Evolutionary conservation across 2,329 filamentous ascomycete genomes (phyloP), one percentile per base, ranked within the genome.

Genomic region (Gnomoniopsis smithogilvyi): DNA sequence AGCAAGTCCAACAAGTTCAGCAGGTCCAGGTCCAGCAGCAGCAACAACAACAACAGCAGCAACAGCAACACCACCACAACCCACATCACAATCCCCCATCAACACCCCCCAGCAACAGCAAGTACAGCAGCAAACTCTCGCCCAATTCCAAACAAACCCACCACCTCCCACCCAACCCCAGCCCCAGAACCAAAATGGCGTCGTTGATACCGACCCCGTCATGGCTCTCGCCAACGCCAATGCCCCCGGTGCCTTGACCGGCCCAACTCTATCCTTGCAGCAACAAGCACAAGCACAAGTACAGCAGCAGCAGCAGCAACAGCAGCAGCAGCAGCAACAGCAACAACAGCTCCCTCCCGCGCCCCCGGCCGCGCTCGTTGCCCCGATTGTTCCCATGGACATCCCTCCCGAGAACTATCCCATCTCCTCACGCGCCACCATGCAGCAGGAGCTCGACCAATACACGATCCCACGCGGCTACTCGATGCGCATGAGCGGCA

Each of bases 401-500:
- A 67, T 71, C 14, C 67, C 71, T n/a, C 72, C 72, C 15, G 65
- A 70, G 56, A 70, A 70, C 61, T 72, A 67, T 58, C 65, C 67
- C 49, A 67, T 73, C 54, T 64, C 67, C 1, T 71, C 67, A 17
- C 70, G 72, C 15, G 67, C 67, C 26, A 64, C 66, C 46, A 72
- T 73, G 66, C 72, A 73, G 60, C 69, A 71, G 26, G 71, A 72
- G 66, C 70, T 73, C 1, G 72, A 73, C 65, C 55, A 63, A 50
- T 73, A 66, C 67, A 73, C 72, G 22, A 67, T 73, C 21, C 70
- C 71, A 11, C 70, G 71, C 45, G 72, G 72, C 38, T 73, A 73
- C 65, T 72, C 69, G 64, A 72, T 73, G 72, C 72, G 72, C 62
- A 73, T 73, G 65, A 72, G 70, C 54, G 72, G 72, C 49, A 72